Evolutionary conservation across 148 eudicot genomes (phyloP).

Genomic region (Selenicereus undatus): DNA sequence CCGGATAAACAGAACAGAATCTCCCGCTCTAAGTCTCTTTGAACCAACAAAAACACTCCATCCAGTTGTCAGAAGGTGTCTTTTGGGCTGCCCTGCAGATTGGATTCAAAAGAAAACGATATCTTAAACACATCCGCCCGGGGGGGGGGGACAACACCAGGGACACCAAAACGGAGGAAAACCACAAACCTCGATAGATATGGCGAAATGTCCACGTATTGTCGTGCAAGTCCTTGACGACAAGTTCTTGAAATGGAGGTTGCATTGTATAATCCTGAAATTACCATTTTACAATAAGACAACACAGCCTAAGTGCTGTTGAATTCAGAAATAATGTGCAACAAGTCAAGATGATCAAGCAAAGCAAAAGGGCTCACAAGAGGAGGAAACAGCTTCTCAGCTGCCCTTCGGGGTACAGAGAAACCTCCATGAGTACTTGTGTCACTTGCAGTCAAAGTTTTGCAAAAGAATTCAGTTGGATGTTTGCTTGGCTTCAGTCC

Average conservation of each 20-base stretch:
- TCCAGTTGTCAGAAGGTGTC: constrained; percentile 94
- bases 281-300: not conserved
- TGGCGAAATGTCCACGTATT: constrained; percentile 98
- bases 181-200: constrained; percentile 78
- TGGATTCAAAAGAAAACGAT: not conserved
- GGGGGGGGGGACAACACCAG: not conserved
- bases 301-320: not conserved
- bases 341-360: not conserved
- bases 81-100: constrained; percentile 83
- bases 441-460: constrained; percentile 93
- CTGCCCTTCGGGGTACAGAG: constrained; percentile 98
- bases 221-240: constrained; percentile 92
- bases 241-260: constrained; percentile 97
- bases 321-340: not conserved
- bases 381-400: constrained; percentile 94
- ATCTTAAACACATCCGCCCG: not conserved
- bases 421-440: constrained; percentile 99
- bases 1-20: constrained; percentile 92
- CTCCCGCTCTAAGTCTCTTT: constrained; percentile 89
- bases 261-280: constrained; percentile 93
- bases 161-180: not conserved
- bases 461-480: constrained; percentile 93
- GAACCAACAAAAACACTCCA: constrained; percentile 99
- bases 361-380: constrained; percentile 47
- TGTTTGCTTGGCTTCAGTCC: constrained; percentile 71